These are phyloP conservation scores for Closterium sp. DNA, from an alignment of 139 green algal species.

Conservation along the genomic window DNA sequence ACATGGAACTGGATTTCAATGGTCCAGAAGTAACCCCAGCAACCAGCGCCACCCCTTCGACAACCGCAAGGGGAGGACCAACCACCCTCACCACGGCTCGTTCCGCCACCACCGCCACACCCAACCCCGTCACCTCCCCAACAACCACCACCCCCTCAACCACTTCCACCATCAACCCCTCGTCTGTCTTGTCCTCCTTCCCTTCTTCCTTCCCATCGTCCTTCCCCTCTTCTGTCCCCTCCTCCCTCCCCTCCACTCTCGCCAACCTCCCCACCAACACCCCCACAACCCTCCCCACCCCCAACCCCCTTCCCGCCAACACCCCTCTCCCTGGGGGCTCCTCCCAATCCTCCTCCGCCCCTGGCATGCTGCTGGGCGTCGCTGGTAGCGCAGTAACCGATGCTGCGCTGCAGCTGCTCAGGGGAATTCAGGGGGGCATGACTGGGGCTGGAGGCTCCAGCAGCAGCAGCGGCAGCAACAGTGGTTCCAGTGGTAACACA, in stretches of 20 bases:
- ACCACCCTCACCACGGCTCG: no score
- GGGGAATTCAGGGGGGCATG: background rate
- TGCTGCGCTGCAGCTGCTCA: background rate
- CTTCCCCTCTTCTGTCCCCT: background rate
- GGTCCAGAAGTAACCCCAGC: no score
- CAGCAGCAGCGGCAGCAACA: background rate
- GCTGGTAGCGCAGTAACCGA: background rate
- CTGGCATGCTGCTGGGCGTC: background rate
- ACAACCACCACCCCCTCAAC: background rate
- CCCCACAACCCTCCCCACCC: background rate
- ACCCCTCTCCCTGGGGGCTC: background rate
- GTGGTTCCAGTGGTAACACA: background rate
- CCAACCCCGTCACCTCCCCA: background rate
- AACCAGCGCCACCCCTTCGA: no score
- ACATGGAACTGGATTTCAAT: no score
- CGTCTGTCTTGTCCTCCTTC: background rate
- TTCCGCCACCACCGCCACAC: background rate
- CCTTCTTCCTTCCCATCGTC: background rate
- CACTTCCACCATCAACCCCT: background rate
- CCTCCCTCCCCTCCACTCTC: background rate
- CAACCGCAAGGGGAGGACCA: no score
- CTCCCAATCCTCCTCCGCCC: background rate
- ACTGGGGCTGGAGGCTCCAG: background rate
- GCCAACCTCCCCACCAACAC: background rate
- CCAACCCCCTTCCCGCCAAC: background rate